Percentiles rank a stretch among this genome's conserved stretches.
Conservation (phyloP, 1,284 basidiomycete genomes). For the Ganoderma leucocontextum region DNA sequence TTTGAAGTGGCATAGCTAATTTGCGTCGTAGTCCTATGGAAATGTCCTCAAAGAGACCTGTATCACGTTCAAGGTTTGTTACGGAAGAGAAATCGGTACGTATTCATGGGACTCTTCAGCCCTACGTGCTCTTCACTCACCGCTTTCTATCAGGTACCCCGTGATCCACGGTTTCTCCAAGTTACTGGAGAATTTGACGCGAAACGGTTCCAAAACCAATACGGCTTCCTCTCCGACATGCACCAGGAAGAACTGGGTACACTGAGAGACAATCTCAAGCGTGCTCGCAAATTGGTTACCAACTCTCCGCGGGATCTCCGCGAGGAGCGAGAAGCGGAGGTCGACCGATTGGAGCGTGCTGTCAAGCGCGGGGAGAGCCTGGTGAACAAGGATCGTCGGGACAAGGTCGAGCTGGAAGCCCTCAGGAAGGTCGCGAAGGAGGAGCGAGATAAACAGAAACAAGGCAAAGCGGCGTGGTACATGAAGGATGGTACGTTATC, state of each 20-base stretch:
- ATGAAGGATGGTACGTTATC: constrained; percentile 81
- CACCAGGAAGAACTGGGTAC: constrained; percentile 74
- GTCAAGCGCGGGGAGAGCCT: constrained; percentile 82
- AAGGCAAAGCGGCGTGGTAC: constrained; percentile 87
- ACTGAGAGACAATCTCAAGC: constrained; percentile 72
- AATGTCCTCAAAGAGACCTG: constrained; percentile 87
- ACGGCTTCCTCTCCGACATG: constrained; percentile 80
- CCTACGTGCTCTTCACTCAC: not conserved
- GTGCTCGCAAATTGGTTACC: constrained; percentile 72
- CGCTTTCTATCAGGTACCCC: constrained; percentile 60
- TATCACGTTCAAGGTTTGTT: constrained; percentile 80
- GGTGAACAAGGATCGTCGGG: constrained; percentile 79
- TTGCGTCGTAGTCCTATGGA: constrained; percentile 72
- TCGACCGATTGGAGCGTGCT: constrained; percentile 78
- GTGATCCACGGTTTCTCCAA: constrained; percentile 91
- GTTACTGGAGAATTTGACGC: constrained; percentile 77
- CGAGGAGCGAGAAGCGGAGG: constrained; percentile 73
- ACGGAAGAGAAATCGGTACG: constrained; percentile 77
- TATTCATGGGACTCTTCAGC: constrained; percentile 17
- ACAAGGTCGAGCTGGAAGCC: constrained; percentile 75
- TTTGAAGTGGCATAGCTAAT: constrained; percentile 12
- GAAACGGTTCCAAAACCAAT: constrained; percentile 77
- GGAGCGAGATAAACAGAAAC: constrained; percentile 74
- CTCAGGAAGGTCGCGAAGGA: constrained; percentile 66
- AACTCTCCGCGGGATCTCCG: constrained; percentile 74